Conservation (phyloP, 139 green algal species). For the Chlorella sp. region DNA sequence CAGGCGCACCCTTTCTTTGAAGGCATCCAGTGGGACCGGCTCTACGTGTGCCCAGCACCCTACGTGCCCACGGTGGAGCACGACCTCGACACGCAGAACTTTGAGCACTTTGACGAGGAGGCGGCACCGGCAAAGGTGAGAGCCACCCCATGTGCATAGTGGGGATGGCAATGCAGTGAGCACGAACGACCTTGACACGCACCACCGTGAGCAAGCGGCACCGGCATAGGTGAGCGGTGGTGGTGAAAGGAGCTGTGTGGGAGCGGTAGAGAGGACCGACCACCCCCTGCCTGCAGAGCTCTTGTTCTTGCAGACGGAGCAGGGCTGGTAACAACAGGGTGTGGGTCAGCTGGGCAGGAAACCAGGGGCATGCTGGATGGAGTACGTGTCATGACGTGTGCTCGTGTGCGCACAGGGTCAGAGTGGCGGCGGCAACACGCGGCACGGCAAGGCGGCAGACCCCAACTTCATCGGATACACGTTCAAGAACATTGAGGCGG, state of each 20-base stretch:
- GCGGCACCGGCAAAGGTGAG: neutral
- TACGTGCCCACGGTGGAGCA: constrained; percentile 75
- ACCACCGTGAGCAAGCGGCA: too few species aligned
- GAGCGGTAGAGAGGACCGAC: neutral
- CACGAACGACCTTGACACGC: too few species aligned
- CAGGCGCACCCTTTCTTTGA: constrained; percentile 88
- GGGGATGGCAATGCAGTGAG: neutral
- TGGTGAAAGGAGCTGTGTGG: neutral
- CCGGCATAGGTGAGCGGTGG: neutral
- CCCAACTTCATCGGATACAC: constrained; percentile 97
- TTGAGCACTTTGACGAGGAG: constrained; percentile 95
- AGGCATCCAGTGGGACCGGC: constrained; percentile 73
- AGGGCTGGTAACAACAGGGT: neutral
- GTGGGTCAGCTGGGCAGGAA: neutral
- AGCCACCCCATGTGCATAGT: neutral
- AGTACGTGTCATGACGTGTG: neutral
- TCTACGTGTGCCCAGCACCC: constrained; percentile 62
- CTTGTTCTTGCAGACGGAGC: too few species aligned
- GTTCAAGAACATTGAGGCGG: constrained; percentile 92
- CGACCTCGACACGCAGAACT: constrained; percentile 97
- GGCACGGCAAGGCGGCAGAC: constrained; percentile 46
- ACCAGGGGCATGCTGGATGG: neutral
- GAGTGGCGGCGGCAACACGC: constrained; percentile 9
- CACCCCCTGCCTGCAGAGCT: too few species aligned
- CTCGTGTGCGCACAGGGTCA: constrained; percentile 2